These are phyloP conservation scores for Flammula alnicola DNA, from an alignment of 1,284 basidiomycete species.

Conservation along the genomic window DNA sequence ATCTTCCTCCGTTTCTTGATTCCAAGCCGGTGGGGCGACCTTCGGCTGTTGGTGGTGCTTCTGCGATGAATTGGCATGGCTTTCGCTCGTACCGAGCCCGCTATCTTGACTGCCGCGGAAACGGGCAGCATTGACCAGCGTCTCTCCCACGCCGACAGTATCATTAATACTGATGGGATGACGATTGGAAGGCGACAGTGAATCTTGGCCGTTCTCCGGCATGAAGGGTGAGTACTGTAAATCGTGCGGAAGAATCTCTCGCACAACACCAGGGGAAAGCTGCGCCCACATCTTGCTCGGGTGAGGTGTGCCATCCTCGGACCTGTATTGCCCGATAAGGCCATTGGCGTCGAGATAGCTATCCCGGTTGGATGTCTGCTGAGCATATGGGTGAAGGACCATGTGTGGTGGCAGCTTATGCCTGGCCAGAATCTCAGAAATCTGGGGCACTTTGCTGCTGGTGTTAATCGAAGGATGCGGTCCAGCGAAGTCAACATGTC, in stretches of 20 bases:
- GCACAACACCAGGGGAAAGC: conserved; percentile 49
- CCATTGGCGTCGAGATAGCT: conserved; percentile 30
- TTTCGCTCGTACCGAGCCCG: conserved; percentile 51
- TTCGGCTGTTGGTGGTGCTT: conserved; percentile 16
- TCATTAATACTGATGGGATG: conserved; percentile 23
- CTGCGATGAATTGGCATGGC: background rate
- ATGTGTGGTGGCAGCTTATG: conserved; percentile 59
- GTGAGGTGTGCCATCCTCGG: conserved; percentile 44
- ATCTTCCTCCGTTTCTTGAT: conserved; percentile 8
- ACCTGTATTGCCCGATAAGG: conserved; percentile 34
- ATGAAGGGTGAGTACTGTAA: conserved; percentile 59
- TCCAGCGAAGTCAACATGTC: conserved; percentile 50
- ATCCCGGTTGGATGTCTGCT: conserved; percentile 21
- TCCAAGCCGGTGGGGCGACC: conserved; percentile 3
- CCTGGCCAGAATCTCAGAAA: conserved; percentile 43
- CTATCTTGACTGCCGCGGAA: conserved; percentile 45
- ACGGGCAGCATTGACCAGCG: conserved; percentile 44
- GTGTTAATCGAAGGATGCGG: conserved; percentile 41
- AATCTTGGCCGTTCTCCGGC: conserved; percentile 26
- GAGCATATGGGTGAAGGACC: conserved; percentile 41
- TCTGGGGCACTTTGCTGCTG: conserved; percentile 14
- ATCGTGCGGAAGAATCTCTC: conserved; percentile 55
- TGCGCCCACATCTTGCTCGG: conserved; percentile 59
- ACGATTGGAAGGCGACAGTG: conserved; percentile 16
- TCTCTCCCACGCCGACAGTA: conserved; percentile 42